Evolutionary conservation across 371 early-diverging fungal species (phyloP), one percentile per base, ranked within the genome.

Genomic region (Coemansia sp.): DNA sequence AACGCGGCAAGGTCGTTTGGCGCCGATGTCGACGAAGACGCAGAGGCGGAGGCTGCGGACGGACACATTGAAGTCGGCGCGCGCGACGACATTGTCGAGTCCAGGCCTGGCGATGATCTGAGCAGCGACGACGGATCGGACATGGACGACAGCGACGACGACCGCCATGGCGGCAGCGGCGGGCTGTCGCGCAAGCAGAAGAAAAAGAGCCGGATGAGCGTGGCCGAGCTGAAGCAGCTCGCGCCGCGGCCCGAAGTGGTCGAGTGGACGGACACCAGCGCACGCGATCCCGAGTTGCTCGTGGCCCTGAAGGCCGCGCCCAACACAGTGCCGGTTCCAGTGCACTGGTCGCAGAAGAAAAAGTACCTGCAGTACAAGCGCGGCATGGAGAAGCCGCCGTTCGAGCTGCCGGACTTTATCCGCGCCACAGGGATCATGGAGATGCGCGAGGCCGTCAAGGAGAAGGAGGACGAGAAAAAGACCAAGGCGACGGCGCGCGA

Each of bases 401-500:
- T 94, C 77, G 93, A 94, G 62, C 79, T 98, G 43, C 99, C 99
- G 84, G 95, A 94, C 51, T 98, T 94, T 69, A 97, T 98, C 76
- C 91, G 91, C 79, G 94, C 89, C 14, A 99, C 99, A 0, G 98
- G 98, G 39, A 95, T 99, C 69, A 94, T 90, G 90, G 93, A 96
- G 74, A 88, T 98, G 84, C 87, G 99, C 57, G 88, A 90, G 34
- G 87, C 94, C 3, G 90, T 90, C 39, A 86, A 84, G 75, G 94
- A 93, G 55, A 94, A 91, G 68, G 94, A 90, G 58, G 92, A 92
- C 51, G 86, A 86, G 1, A 81, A 85, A 20, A 87, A 82, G 38
- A 78, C 92, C 33, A 93, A 93, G 75, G 75, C 85, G n/a, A 95
- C 94, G 76, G 90, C 90, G 16, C 84, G 95, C 42, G 94, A 94